phyloP scores from a whole-genome alignment of 2,329 filamentous ascomycete species.

The Alternaria hordeiaustralica region DNA sequence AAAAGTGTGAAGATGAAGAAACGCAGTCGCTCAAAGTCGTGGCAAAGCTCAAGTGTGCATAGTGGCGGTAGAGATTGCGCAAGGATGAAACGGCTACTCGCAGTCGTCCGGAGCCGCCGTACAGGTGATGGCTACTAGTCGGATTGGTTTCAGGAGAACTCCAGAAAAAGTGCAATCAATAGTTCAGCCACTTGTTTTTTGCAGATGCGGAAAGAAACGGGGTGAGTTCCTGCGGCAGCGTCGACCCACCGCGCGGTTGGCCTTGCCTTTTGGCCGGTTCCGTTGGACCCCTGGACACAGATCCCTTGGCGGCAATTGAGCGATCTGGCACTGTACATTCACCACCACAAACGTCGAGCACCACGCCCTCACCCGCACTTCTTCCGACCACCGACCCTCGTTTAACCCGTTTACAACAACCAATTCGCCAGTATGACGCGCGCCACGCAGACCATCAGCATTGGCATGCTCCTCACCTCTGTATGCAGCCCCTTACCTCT shows the following conservation, averaged over 20 bases:
- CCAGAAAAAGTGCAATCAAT: conserved; percentile 12
- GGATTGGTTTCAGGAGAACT: not conserved
- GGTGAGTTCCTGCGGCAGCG: conserved; percentile 9
- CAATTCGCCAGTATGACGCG: conserved; percentile 76
- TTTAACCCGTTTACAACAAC: conserved; percentile 6
- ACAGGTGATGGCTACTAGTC: not conserved
- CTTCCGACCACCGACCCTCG: conserved; percentile 31
- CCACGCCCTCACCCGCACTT: conserved; percentile 7
- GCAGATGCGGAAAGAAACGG: conserved; percentile 5
- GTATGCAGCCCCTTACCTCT: conserved; percentile 59
- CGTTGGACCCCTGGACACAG: conserved; percentile 25
- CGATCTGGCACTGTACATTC: conserved; percentile 33
- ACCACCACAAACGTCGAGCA: conserved; percentile 23
- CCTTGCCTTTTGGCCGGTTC: conserved; percentile 20
- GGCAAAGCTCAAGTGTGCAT: conserved; percentile 18
- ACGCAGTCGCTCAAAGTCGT: conserved; percentile 7
- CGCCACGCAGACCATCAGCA: conserved; percentile 88
- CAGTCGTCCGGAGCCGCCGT: not conserved
- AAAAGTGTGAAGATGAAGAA: conserved; percentile 6
- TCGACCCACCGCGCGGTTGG: conserved; percentile 17
- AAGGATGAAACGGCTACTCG: conserved; percentile 6
- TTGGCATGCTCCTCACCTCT: conserved; percentile 85
- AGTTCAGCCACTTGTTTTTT: conserved; percentile 16
- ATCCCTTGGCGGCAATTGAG: conserved; percentile 35
- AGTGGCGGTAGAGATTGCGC: conserved; percentile 2